Evolutionary conservation across 2,329 filamentous ascomycete species (phyloP), one percentile per base, ranked within the genome.

Genomic region (Fusarium verrucosum): DNA sequence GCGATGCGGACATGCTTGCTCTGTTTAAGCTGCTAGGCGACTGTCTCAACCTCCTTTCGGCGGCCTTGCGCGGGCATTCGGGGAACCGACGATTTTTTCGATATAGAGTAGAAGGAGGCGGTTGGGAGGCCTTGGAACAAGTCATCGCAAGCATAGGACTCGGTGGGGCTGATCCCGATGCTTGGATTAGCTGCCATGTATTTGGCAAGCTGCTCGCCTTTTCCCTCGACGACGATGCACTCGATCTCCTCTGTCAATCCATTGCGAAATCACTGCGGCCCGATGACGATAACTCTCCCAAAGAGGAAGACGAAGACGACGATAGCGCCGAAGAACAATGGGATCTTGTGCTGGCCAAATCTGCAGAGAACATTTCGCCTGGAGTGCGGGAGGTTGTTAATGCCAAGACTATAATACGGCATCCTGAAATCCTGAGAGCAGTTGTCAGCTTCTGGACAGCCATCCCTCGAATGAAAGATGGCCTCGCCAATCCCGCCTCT

Each of bases 1-100:
- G 78, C 46, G 78, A 86, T 35, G 79, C 86, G 41, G 88, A 92
- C 59, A 91, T 89, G 74, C 79, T 82, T 54, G 82, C 83, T 40
- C 81, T 92, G 55, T 91, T 92, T 71, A 83, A 86, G 58, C 80
- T 94, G 17, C 80, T 96, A 17, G 87, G 92, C 71, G 84, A 84
- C 10, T 84, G 90, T n/a, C 80, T 95, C 35, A 87, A 87, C 28
- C 86, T 95, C 14, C 79, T 98, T 25, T 89, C 91, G 2, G 89
- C 90, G 43, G 88, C 88, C 14, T 84, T 99, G 66, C 86, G 87
- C 50, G 87, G 88, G 41, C 93, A 98, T 76, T 84, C 89, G 42
- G 94, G 94, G 19, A 99, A 98, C 77, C 86, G 89, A 72, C 87
- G 91, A 69, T 97, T 94, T 79, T 98, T 98, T 75, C 86, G 87